Evolutionary conservation across 257 asterid species (phyloP).

Genomic region (Solanum ossicruentum): DNA sequence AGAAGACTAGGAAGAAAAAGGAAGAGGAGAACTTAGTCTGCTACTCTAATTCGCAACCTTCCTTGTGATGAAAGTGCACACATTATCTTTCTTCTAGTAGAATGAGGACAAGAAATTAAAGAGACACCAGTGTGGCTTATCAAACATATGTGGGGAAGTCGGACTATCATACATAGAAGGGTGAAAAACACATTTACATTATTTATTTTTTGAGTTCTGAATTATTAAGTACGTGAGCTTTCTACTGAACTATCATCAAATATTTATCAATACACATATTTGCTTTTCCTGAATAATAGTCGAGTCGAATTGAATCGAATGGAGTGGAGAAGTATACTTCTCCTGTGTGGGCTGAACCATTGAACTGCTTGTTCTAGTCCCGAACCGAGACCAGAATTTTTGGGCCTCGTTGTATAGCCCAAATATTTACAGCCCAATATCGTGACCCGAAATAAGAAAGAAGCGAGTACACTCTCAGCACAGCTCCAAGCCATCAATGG

Average conservation of each 20-base stretch:
- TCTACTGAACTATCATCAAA: not conserved
- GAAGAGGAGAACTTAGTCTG: too few species aligned
- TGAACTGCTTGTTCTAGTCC: not conserved
- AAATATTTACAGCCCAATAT: not conserved
- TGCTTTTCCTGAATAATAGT: too few species aligned
- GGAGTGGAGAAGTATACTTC: not conserved
- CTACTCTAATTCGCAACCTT: too few species aligned
- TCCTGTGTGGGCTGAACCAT: not conserved
- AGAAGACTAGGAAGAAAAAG: too few species aligned
- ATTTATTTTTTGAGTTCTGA: not conserved
- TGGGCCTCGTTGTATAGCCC: not conserved
- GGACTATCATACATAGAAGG: too few species aligned
- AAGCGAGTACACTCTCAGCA: not conserved
- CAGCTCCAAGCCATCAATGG: not conserved
- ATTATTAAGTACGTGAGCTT: not conserved
- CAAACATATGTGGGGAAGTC: too few species aligned
- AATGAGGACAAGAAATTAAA: too few species aligned
- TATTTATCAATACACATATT: not conserved
- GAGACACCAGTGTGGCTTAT: too few species aligned
- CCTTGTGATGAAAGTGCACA: too few species aligned
- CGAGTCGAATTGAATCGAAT: not conserved
- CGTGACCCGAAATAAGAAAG: not conserved
- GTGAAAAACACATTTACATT: not conserved
- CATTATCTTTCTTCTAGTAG: too few species aligned
- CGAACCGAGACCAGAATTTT: not conserved